Evolutionary conservation across 2,329 filamentous ascomycete genomes (phyloP).

Genomic region (Colletotrichum aenigma): DNA sequence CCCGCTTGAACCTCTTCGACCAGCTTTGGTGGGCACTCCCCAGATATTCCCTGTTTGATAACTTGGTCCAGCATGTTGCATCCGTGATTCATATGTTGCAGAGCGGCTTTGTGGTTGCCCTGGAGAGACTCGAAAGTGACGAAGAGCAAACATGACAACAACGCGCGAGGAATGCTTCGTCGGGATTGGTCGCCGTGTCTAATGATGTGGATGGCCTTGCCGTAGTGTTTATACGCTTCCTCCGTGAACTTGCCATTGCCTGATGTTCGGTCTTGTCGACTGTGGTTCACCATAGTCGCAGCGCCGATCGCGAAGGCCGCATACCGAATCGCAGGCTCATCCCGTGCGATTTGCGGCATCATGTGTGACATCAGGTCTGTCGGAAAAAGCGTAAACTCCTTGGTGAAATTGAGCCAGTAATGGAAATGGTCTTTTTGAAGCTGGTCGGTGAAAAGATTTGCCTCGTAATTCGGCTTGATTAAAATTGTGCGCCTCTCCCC

Average conservation of each 20-base stretch:
- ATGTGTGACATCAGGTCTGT: background rate
- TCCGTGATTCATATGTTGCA: conserved; percentile 43
- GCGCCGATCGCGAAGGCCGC: conserved; percentile 46
- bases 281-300: conserved; percentile 32
- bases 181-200: conserved; percentile 33
- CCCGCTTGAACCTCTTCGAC: background rate
- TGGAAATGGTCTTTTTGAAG: conserved; percentile 12
- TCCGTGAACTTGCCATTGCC: background rate
- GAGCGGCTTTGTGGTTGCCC: conserved; percentile 40
- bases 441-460: conserved; percentile 1
- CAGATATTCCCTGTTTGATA: background rate
- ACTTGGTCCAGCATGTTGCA: conserved; percentile 1
- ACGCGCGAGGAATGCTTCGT: conserved; percentile 36
- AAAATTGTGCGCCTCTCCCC: background rate
- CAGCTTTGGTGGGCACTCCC: background rate
- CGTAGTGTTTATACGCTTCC: conserved; percentile 41
- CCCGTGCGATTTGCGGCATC: conserved; percentile 22
- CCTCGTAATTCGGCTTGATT: background rate
- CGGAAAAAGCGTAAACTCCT: conserved; percentile 3
- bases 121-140: conserved; percentile 45
- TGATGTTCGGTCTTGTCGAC: conserved; percentile 5
- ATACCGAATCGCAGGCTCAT: conserved; percentile 33
- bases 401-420: background rate
- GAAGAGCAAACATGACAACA: conserved; percentile 43
- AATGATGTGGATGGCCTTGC: conserved; percentile 40